Conservation (phyloP, 306 rosid genomes). For the Casuarina cunninghamiana region DNA sequence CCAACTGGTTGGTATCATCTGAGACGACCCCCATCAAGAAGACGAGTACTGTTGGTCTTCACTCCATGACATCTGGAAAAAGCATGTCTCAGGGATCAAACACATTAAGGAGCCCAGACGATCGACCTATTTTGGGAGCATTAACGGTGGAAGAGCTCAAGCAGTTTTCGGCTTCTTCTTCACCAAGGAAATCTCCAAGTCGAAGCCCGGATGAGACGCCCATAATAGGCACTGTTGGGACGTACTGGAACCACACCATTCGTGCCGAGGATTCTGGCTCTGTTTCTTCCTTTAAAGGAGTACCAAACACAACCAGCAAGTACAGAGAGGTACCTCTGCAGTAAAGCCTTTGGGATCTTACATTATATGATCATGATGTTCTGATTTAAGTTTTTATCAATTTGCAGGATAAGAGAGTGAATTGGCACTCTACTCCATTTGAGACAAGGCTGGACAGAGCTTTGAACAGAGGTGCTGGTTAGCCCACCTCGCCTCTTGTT, state of each 20-base stretch:
- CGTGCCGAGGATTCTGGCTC: constrained; percentile 45
- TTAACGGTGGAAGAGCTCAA: constrained; percentile 76
- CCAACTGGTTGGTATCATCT: constrained; percentile 78
- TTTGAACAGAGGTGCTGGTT: constrained; percentile 53
- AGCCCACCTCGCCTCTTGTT: constrained; percentile 37
- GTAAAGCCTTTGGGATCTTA: constrained; percentile 30
- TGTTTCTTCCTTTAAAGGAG: constrained; percentile 68
- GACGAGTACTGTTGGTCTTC: constrained; percentile 23
- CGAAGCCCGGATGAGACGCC: constrained; percentile 73
- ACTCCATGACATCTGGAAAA: constrained; percentile 43
- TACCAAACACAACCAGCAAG: constrained; percentile 86
- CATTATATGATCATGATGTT: constrained; percentile 32
- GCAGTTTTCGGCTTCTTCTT: constrained; percentile 63
- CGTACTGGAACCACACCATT: constrained; percentile 54
- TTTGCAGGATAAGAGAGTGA: constrained; percentile 81
- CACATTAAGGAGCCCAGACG: constrained; percentile 62
- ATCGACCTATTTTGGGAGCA: constrained; percentile 90
- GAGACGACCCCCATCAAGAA: constrained; percentile 47
- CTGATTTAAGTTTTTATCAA: constrained; percentile 42
- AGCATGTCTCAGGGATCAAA: constrained; percentile 55
- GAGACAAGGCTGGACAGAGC: constrained; percentile 87
- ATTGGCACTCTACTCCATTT: constrained; percentile 85
- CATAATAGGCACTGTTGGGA: constrained; percentile 80
- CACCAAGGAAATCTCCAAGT: constrained; percentile 73
- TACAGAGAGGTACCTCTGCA: constrained; percentile 74